Evolutionary conservation across 345 rosid genomes (phyloP).

Genomic region (Gossypium bickii): DNA sequence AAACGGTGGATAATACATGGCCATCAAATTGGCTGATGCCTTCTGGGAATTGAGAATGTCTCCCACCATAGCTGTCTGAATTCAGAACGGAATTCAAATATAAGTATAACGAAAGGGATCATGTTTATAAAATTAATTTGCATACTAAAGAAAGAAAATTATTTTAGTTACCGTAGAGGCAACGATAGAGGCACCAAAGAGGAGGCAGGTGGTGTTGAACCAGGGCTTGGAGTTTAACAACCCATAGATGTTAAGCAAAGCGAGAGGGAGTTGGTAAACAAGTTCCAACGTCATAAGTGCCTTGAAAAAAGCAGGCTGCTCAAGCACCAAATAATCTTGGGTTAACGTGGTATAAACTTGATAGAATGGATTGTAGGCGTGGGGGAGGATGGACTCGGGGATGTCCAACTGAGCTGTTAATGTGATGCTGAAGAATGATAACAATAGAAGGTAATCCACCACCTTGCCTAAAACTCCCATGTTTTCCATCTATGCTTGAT

Average conservation of each 20-base stretch:
- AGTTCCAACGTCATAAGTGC: slow-evolving; percentile 64
- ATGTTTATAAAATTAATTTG: neutral
- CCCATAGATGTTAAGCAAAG: slow-evolving; percentile 48
- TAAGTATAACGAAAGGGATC: neutral
- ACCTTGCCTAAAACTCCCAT: slow-evolving; percentile 54
- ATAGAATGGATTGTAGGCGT: slow-evolving; percentile 36
- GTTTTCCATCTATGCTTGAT: neutral
- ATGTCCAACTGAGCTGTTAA: slow-evolving; percentile 53
- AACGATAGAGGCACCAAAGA: slow-evolving; percentile 51
- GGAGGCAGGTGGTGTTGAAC: slow-evolving; percentile 69
- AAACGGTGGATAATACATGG: slow-evolving; percentile 54
- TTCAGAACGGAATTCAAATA: neutral
- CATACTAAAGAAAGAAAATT: neutral
- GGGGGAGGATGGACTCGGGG: slow-evolving; percentile 48
- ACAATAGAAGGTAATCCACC: slow-evolving; percentile 49
- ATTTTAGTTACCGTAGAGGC: slow-evolving; percentile 55
- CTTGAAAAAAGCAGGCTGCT: slow-evolving; percentile 64
- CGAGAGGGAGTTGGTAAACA: slow-evolving; percentile 66
- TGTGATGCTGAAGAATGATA: slow-evolving; percentile 44
- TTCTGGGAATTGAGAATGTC: slow-evolving; percentile 58
- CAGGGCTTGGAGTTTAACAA: slow-evolving; percentile 51
- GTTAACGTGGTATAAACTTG: slow-evolving; percentile 28
- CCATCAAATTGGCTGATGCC: slow-evolving; percentile 39
- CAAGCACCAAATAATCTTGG: slow-evolving; percentile 57
- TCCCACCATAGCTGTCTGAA: slow-evolving; percentile 56